Base-by-base conservation (phyloP, 495 filamentous ascomycete species). In the Pyrenula massariospora region DNA sequence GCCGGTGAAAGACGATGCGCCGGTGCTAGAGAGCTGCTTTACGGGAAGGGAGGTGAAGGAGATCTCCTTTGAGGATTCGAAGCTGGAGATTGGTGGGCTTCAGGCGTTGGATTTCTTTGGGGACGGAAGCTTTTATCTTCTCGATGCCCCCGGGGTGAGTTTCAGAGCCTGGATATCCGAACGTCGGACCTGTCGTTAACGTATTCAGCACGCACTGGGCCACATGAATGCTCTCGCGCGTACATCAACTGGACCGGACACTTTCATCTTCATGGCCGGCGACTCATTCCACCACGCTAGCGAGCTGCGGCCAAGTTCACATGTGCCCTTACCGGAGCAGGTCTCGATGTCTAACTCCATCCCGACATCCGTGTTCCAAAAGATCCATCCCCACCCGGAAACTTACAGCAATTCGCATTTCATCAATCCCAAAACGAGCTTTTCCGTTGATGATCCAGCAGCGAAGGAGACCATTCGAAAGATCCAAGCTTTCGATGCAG, bases 21-120 rank as follows among this genome's bases (percentile, higher is more conserved):
- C 42, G 0, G 56, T 79, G 24, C 61, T 75, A 5, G 74, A 80
- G 50, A 58, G 56, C 12, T 71, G 76, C 58, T 72, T 73, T 51
- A 60, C 63, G 20, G 63, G 60, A 11, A 65, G 66, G n/a, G 49
- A 59, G 2, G 20, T 72, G 3, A 57, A 55, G 12, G 77, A 83
- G 53, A 62, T 82, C 1, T 65, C 68, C 56, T 81, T 83, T 36
- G 55, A 53, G 12, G 21, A 57, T 10, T 21, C 31, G 15, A 55
- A 24, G 10, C 25, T 78, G 15, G 62, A 69, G 42, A 73, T 84
- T 23, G 76, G 79, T 25, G 54, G 63, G 5, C 75, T 82, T 60
- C 47, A 57, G 11, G 84, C 81, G 0, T 59, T 77, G 19, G 84
- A 88, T 63, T 84, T 77, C 58, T 75, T 72, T 57, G 64, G 66